These are phyloP conservation scores for Hordeum pubiflorum DNA, from an alignment of 202 grass and related monocot genomes.

Conservation along the genomic window DNA sequence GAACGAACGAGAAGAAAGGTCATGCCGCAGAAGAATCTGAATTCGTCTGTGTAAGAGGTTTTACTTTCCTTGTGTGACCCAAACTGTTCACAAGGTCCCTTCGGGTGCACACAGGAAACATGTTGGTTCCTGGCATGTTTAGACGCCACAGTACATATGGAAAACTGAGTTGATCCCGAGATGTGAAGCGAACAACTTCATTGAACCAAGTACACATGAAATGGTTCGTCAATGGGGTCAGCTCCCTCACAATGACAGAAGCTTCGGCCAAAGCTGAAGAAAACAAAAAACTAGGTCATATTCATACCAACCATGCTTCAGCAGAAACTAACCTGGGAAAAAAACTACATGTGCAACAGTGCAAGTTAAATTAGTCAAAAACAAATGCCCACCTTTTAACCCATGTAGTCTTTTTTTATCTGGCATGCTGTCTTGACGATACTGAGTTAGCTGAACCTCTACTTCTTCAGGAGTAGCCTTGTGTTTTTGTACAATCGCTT, in stretches of 20 bases:
- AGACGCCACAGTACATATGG: conserved; percentile 75
- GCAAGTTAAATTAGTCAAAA: background rate
- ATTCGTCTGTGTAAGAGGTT: conserved; percentile 49
- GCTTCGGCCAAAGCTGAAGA: conserved; percentile 80
- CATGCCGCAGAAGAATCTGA: conserved; percentile 16
- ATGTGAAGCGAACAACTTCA: conserved; percentile 91
- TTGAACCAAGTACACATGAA: conserved; percentile 98
- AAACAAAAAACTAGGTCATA: background rate
- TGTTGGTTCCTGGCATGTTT: conserved; percentile 53
- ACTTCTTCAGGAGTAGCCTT: conserved; percentile 94
- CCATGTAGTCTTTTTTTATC: conserved; percentile 57
- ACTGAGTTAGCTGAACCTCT: conserved; percentile 66
- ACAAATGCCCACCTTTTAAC: conserved; percentile 56
- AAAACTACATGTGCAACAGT: background rate
- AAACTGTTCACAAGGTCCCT: conserved; percentile 93
- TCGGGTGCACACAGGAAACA: conserved; percentile 83
- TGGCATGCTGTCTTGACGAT: conserved; percentile 64
- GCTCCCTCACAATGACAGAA: conserved; percentile 87
- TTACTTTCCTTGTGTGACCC: conserved; percentile 78
- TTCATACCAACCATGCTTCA: background rate
- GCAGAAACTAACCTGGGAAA: background rate
- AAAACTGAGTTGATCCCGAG: conserved; percentile 92
- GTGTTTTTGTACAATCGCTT: conserved; percentile 80
- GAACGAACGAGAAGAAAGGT: background rate
- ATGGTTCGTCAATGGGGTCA: conserved; percentile 51